Evolutionary conservation across 2,329 filamentous ascomycete genomes (phyloP).

Genomic region (Diaporthe eres): DNA sequence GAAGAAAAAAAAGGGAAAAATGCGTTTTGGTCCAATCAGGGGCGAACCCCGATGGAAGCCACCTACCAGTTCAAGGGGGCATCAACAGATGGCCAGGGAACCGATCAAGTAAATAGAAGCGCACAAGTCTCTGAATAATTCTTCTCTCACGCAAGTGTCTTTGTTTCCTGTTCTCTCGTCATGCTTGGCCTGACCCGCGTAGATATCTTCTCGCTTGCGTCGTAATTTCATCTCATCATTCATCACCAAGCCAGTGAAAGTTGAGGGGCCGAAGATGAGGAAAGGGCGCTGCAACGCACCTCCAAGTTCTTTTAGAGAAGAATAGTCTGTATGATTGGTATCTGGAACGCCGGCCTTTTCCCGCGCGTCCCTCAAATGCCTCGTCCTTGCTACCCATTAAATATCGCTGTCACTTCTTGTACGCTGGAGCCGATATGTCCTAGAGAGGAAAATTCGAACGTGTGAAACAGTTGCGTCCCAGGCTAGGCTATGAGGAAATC

Average conservation of each 20-base stretch:
- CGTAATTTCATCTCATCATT: not conserved
- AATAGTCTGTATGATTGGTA: slow-evolving; percentile 25
- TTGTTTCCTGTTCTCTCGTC: no score
- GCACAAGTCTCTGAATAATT: no score
- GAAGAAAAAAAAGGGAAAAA: no score
- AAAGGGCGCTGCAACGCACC: not conserved
- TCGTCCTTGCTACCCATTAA: not conserved
- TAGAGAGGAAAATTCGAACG: not conserved
- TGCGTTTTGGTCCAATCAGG: not conserved
- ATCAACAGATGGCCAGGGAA: no score
- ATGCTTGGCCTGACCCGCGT: no score
- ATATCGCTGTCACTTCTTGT: not conserved
- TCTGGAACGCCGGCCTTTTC: slow-evolving; percentile 17
- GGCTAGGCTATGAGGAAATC: not conserved
- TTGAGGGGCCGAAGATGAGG: not conserved
- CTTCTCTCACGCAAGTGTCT: no score
- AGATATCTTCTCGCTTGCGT: not conserved
- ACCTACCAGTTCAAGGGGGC: no score
- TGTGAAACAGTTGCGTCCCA: not conserved
- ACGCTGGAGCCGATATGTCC: not conserved
- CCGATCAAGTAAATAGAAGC: no score
- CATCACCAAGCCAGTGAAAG: not conserved
- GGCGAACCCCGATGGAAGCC: no score
- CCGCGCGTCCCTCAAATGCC: not conserved
- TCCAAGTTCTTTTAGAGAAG: not conserved